Evolutionary conservation across 352 stramenopile species (phyloP), one percentile per base, ranked within the genome.

Genomic region (Globisporangium perplexum): DNA sequence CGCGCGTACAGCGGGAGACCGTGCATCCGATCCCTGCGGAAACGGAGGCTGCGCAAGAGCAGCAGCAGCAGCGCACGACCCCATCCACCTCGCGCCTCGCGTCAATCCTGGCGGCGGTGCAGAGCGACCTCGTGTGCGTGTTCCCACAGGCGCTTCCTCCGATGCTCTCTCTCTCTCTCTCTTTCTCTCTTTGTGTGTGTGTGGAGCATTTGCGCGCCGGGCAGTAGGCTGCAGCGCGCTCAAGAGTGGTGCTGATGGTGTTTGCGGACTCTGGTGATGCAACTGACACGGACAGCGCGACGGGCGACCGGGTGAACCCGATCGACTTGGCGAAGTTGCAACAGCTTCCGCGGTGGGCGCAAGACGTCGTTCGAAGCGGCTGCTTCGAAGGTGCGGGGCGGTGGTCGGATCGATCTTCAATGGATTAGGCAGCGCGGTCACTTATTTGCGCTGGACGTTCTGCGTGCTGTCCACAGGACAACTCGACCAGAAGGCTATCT

Each of bases 311-410:
- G 4, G 39, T 28, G 22, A 50, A 38, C 5, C 59, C 64, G 24
- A 69, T 81, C 26, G 45, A 74, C 30, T 60, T 60, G 7, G 55
- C 68, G 41, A 63, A 71, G 46, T 4, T 82, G 18, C 71, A 78
- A 22, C 53, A 55, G 41, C 43, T 90, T 22, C 80, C 77, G 15
- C 65, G 63, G 4, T 90, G 80, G 80, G 74, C 72, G 14, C 69
- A 84, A 44, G 60, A 61, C 33, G 69, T 89, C 23, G 55, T 86
- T 36, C 59, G 68, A 43, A 79, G 67, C 4, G 79, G 77, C 14
- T 78, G 74, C 49, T 79, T 77, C 57, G 69, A 76, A 59, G 63
- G 64, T 80, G 38, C 17, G 49, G 8, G 33, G 12, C 10, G 7
- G 8, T 14, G 8, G 33, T n/a, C n/a, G n/a, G n/a, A n/a, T n/a